These are phyloP conservation scores for Xylaria hypoxylon DNA, from an alignment of 2,329 filamentous ascomycete genomes.

Conservation along the genomic window DNA sequence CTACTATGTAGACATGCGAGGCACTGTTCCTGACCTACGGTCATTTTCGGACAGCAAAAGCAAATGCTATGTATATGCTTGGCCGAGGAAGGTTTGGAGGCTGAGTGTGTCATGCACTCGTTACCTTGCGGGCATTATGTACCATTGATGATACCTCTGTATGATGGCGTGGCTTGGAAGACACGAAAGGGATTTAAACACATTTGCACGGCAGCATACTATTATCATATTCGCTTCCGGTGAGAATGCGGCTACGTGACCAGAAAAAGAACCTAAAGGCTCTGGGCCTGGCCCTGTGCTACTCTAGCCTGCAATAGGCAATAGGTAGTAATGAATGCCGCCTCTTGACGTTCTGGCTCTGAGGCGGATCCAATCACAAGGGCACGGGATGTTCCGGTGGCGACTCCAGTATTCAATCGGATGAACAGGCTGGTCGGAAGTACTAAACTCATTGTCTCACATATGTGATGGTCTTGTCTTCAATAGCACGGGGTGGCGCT, in stretches of 20 bases:
- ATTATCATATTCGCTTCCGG: neutral
- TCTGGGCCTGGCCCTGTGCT: neutral
- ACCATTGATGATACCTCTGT: slow-evolving; percentile 10
- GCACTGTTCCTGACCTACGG: neutral
- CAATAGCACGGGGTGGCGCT: slow-evolving; percentile 15
- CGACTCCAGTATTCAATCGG: slow-evolving; percentile 1
- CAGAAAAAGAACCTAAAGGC: too few species aligned
- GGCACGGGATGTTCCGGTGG: too few species aligned
- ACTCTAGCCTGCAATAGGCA: too few species aligned
- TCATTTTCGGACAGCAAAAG: slow-evolving; percentile 6
- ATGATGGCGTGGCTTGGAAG: slow-evolving; percentile 15
- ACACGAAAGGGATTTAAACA: neutral
- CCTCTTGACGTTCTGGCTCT: neutral
- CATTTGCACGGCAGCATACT: neutral
- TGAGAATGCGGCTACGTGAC: neutral
- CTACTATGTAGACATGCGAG: neutral
- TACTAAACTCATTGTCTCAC: neutral
- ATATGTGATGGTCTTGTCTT: neutral
- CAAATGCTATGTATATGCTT: slow-evolving; percentile 12
- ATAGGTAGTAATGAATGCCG: neutral
- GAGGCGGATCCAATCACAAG: too few species aligned
- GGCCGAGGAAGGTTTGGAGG: slow-evolving; percentile 8
- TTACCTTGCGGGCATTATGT: slow-evolving; percentile 11
- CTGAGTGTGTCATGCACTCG: slow-evolving; percentile 3
- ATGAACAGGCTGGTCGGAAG: neutral